Evolutionary conservation across 305 asterid species (phyloP).

Genomic region (Fraxinus platypoda): DNA sequence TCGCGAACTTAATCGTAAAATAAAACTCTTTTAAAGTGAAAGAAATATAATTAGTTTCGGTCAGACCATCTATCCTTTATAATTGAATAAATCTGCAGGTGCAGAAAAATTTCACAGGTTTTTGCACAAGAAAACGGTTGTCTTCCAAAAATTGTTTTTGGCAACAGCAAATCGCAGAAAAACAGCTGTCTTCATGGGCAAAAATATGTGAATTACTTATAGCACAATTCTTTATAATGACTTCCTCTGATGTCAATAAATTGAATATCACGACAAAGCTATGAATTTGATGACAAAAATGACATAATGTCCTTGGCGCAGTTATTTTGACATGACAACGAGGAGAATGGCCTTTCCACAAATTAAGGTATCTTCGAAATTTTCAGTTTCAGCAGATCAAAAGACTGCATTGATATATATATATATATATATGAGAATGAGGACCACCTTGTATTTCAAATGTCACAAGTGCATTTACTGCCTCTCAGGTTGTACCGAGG

Average conservation of each 20-base stretch:
- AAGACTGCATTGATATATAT: constrained; percentile 2
- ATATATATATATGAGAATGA: constrained; percentile 5
- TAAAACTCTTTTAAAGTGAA: background rate
- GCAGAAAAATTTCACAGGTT: too few relatives aligned
- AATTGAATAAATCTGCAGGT: too few relatives aligned
- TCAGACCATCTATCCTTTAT: background rate
- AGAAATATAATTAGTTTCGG: background rate
- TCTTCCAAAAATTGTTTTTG: too few relatives aligned
- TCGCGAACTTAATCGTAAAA: background rate
- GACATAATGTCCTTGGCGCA: constrained; percentile 13
- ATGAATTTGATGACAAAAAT: background rate
- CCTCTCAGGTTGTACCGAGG: background rate
- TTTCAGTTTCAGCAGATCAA: background rate
- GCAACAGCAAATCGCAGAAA: too few relatives aligned
- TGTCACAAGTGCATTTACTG: background rate
- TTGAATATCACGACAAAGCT: background rate
- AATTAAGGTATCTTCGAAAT: constrained; percentile 11
- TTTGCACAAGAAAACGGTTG: too few relatives aligned
- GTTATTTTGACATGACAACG: constrained; percentile 33
- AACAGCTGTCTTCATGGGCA: too few relatives aligned
- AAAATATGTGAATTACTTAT: too few relatives aligned
- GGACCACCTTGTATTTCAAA: constrained; percentile 20
- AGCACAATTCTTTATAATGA: too few relatives aligned
- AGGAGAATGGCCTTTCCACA: constrained; percentile 19
- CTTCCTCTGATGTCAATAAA: background rate